Evolutionary conservation across 129 eudicot genomes (phyloP).

Genomic region (Lactuca saligna): DNA sequence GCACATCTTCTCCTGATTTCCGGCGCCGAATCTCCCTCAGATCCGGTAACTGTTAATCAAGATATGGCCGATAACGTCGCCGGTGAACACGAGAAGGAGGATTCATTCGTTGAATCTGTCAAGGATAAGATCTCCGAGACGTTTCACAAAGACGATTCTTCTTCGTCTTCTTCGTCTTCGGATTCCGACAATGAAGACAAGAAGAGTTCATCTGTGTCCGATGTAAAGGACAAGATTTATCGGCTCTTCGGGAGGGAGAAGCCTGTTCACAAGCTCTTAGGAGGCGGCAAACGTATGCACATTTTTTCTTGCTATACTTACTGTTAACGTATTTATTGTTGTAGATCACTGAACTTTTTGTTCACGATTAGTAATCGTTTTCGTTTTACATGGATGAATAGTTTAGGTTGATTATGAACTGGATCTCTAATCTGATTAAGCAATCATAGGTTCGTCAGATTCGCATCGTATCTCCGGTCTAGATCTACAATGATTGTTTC

Average conservation of each 20-base stretch:
- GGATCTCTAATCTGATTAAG: conserved; percentile 4
- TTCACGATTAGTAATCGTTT: neutral
- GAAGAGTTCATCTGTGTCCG: conserved; percentile 39
- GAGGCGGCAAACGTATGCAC: conserved; percentile 60
- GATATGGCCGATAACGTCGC: conserved; percentile 59
- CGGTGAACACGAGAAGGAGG: conserved; percentile 50
- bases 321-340: neutral
- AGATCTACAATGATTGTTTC: conserved; percentile 13
- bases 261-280: conserved; percentile 62
- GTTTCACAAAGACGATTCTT: conserved; percentile 50
- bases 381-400: neutral
- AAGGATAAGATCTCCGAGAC: conserved; percentile 73
- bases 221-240: conserved; percentile 56
- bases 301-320: neutral
- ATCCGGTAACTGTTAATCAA: conserved; percentile 28
- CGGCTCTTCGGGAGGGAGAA: conserved; percentile 65
- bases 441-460: neutral
- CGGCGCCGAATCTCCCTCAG: conserved; percentile 37
- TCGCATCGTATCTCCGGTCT: neutral
- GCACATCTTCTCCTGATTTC: conserved; percentile 18
- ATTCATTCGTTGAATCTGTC: conserved; percentile 51
- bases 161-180: conserved; percentile 58
- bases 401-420: neutral
- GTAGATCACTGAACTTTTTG: conserved; percentile 6
- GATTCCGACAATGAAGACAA: conserved; percentile 57